A percentile compares a stretch with the other conserved stretches of the same genome.
phyloP scores from a whole-genome alignment of 179 eudicot genomes.

The Vitellaria paradoxa region DNA sequence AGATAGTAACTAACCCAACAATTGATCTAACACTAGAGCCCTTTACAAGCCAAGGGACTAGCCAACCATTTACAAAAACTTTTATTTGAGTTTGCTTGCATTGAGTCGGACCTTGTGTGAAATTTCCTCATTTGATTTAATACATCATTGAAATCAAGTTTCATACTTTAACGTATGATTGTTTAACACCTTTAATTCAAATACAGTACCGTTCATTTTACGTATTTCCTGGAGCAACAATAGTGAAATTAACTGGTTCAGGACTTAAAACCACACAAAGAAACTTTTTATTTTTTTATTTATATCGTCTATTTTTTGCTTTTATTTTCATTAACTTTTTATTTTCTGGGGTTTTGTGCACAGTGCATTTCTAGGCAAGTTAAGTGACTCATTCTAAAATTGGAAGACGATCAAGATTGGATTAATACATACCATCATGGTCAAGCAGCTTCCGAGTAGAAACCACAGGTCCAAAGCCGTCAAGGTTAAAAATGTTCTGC shows the following conservation, averaged over 20 bases:
- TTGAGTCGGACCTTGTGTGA: too few relatives aligned
- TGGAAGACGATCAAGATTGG: background rate
- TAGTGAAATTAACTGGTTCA: background rate
- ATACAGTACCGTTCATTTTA: background rate
- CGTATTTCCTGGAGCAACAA: background rate
- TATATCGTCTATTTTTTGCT: background rate
- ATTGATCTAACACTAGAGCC: too few relatives aligned
- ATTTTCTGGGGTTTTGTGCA: background rate
- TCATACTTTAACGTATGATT: too few relatives aligned
- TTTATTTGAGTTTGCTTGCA: too few relatives aligned
- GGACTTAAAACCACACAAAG: background rate
- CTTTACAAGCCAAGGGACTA: too few relatives aligned
- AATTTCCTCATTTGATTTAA: too few relatives aligned
- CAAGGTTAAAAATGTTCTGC: constrained; percentile 65
- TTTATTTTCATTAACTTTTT: background rate
- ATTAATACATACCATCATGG: constrained; percentile 35
- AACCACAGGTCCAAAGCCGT: constrained; percentile 64
- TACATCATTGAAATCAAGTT: too few relatives aligned
- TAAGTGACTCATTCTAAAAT: background rate
- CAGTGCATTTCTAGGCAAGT: constrained; percentile 18
- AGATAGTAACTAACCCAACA: too few relatives aligned
- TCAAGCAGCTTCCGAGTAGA: constrained; percentile 70
- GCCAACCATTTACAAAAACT: too few relatives aligned
- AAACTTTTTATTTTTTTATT: background rate
- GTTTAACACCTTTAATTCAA: too few relatives aligned